phyloP scores from a whole-genome alignment of 345 rosid genomes.

The Geranium rotundifolium region DNA sequence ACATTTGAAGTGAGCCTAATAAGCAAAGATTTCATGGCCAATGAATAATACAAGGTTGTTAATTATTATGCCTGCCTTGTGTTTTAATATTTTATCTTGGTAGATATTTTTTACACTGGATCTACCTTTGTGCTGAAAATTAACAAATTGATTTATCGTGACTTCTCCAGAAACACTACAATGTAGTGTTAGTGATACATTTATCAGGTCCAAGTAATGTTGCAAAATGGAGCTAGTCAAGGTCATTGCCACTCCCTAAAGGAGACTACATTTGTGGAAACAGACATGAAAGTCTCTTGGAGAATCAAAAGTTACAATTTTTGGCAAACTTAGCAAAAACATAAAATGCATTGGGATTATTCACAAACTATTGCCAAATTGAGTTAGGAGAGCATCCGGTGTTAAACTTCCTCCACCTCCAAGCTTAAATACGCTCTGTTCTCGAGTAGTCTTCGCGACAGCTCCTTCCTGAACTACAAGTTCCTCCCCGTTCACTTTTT shows the following conservation, averaged over 20 bases:
- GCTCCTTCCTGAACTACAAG: slow-evolving; percentile 21
- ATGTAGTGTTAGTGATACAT: no score
- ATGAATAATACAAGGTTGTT: no score
- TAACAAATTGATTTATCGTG: no score
- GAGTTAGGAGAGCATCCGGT: slow-evolving; percentile 1
- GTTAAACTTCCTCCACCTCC: slow-evolving; percentile 31
- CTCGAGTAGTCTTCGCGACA: slow-evolving; percentile 34
- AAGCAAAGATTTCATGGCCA: background rate
- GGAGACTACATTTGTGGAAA: background rate
- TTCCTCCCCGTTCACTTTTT: slow-evolving; percentile 17
- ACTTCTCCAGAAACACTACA: no score
- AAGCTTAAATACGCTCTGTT: slow-evolving; percentile 54
- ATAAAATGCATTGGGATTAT: slow-evolving; percentile 11
- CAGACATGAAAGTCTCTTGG: background rate
- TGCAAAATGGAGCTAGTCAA: no score
- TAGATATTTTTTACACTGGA: no score
- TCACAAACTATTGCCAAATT: slow-evolving; percentile 9
- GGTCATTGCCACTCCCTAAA: no score
- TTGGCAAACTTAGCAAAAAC: slow-evolving; percentile 15
- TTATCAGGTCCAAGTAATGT: no score
- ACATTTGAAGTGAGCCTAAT: background rate
- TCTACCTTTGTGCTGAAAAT: no score
- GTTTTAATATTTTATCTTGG: no score
- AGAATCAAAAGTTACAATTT: background rate
- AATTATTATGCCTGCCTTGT: no score